Evolutionary conservation across 352 stramenopile species (phyloP).

Genomic region (Phytopythium oedochilum): DNA sequence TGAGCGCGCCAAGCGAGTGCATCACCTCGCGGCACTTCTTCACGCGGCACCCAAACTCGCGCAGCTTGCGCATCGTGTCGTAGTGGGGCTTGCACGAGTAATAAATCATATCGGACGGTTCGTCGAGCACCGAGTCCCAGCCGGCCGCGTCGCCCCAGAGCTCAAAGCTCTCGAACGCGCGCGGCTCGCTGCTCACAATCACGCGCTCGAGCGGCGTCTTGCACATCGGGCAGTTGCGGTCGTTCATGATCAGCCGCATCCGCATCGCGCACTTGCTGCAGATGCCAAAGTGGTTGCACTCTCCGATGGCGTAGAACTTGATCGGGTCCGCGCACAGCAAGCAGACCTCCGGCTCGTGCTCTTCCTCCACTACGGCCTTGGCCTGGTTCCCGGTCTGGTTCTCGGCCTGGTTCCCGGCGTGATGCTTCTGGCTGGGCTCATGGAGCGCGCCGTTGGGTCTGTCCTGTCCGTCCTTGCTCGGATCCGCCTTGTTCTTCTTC

Average conservation of each 20-base stretch:
- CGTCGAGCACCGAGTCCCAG: conserved; percentile 59
- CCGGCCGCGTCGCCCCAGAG: conserved; percentile 71
- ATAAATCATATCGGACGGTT: conserved; percentile 77
- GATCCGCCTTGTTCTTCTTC: conserved; percentile 11
- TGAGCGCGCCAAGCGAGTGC: conserved; percentile 49
- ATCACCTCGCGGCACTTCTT: conserved; percentile 55
- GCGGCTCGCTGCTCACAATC: conserved; percentile 42
- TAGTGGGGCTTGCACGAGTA: conserved; percentile 65
- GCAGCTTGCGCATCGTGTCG: conserved; percentile 41
- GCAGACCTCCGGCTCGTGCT: conserved; percentile 41
- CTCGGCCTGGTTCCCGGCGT: not conserved
- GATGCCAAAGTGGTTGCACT: conserved; percentile 78
- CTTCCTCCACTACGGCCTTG: conserved; percentile 8
- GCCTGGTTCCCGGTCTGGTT: not conserved
- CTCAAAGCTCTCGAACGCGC: conserved; percentile 63
- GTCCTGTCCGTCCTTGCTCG: not conserved
- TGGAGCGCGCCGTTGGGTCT: not conserved
- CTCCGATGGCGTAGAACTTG: conserved; percentile 59
- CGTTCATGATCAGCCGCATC: conserved; percentile 77
- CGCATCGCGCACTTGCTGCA: conserved; percentile 81
- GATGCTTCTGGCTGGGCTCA: not conserved
- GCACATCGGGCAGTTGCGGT: conserved; percentile 78
- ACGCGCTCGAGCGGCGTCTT: conserved; percentile 65
- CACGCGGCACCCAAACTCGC: conserved; percentile 58
- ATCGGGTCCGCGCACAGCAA: conserved; percentile 70